Conservation (phyloP, 352 stramenopile genomes). For the Halophytophthora polymorphica region DNA sequence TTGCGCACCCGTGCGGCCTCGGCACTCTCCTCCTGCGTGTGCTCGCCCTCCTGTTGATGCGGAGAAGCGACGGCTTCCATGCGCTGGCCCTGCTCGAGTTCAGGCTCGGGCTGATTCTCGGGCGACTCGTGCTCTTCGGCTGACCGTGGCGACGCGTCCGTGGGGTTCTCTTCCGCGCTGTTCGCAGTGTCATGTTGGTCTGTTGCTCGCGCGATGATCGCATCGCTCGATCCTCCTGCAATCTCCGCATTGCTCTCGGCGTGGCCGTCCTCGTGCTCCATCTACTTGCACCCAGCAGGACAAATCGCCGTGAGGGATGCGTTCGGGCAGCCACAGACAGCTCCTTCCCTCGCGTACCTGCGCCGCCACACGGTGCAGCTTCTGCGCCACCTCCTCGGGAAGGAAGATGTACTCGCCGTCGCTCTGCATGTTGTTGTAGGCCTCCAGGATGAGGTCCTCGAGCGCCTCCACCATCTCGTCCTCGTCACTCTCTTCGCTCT, state of each 20-base stretch:
- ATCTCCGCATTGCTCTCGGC: no score
- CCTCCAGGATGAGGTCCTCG: constrained; percentile 74
- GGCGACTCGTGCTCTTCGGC: constrained; percentile 8
- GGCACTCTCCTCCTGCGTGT: constrained; percentile 3
- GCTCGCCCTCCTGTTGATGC: constrained; percentile 13
- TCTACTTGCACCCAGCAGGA: no score
- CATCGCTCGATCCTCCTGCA: not conserved
- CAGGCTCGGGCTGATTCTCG: constrained; percentile 22
- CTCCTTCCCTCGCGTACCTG: constrained; percentile 31
- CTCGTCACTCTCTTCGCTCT: constrained; percentile 10
- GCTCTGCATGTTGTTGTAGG: constrained; percentile 83
- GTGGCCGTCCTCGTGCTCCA: no score
- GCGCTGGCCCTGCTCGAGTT: constrained; percentile 21
- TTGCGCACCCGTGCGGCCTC: constrained; percentile 12
- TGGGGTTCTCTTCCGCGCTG: constrained; percentile 5
- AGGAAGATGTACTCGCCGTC: constrained; percentile 80
- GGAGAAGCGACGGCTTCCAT: not conserved
- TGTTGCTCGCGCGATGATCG: constrained; percentile 6
- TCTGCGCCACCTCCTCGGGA: constrained; percentile 57
- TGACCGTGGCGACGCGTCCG: constrained; percentile 6
- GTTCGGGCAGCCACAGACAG: not conserved
- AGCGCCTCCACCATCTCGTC: constrained; percentile 39
- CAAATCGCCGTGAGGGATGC: no score
- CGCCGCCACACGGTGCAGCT: constrained; percentile 55
- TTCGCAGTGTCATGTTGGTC: constrained; percentile 19